Evolutionary conservation across 208 protist species (phyloP).

Genomic region (Crithidia bombi): DNA sequence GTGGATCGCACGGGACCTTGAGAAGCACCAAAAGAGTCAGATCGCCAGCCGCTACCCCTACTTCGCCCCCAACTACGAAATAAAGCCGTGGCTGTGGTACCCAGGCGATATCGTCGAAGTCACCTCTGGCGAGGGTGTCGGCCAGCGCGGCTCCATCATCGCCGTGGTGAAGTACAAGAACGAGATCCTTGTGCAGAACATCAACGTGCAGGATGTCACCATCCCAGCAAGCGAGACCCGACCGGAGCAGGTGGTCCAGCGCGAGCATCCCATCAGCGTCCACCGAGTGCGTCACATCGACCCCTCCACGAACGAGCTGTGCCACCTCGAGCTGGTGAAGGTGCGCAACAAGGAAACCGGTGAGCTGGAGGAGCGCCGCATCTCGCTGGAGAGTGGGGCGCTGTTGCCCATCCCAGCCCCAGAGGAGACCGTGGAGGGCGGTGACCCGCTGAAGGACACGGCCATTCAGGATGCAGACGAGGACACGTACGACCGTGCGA

Average conservation of each 20-base stretch:
- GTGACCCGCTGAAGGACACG: slow-evolving; percentile 86
- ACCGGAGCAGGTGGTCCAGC: slow-evolving; percentile 87
- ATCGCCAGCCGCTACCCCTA: slow-evolving; percentile 64
- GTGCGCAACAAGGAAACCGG: slow-evolving; percentile 84
- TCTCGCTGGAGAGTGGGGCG: slow-evolving; percentile 73
- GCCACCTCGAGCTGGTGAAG: slow-evolving; percentile 74
- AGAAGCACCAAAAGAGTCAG: slow-evolving; percentile 65
- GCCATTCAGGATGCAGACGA: slow-evolving; percentile 86
- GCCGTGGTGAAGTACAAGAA: slow-evolving; percentile 91
- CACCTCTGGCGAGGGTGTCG: slow-evolving; percentile 63
- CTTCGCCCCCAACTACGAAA: slow-evolving; percentile 67
- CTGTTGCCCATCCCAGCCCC: slow-evolving; percentile 77
- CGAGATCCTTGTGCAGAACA: slow-evolving; percentile 88
- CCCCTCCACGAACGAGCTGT: slow-evolving; percentile 77
- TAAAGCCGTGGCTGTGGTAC: slow-evolving; percentile 86
- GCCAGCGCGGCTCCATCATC: slow-evolving; percentile 86
- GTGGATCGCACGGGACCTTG: slow-evolving; percentile 80
- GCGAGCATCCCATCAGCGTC: slow-evolving; percentile 84
- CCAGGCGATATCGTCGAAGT: slow-evolving; percentile 89
- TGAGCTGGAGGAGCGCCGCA: slow-evolving; percentile 73
- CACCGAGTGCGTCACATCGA: slow-evolving; percentile 80
- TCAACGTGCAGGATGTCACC: slow-evolving; percentile 89
- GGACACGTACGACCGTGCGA: slow-evolving; percentile 65
- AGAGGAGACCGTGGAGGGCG: slow-evolving; percentile 54
- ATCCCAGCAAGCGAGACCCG: slow-evolving; percentile 85